These are phyloP conservation scores for Phaffomyces thermotolerans DNA, from an alignment of 805 yeast species.

Conservation along the genomic window DNA sequence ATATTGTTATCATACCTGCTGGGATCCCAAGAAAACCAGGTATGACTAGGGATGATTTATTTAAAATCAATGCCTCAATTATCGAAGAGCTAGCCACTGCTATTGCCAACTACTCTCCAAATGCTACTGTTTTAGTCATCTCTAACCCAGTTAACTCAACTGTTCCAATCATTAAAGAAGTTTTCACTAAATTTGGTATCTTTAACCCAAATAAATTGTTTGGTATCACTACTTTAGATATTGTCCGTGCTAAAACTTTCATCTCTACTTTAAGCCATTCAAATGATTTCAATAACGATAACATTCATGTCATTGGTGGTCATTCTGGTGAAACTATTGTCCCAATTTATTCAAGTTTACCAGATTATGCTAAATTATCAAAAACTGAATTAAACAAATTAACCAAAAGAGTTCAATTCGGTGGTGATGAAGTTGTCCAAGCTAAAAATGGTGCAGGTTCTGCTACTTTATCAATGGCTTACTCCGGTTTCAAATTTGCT, in stretches of 20 bases:
- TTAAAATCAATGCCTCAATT: conserved; percentile 77
- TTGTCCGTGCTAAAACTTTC: conserved; percentile 75
- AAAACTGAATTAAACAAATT: conserved; percentile 32
- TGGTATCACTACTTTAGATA: conserved; percentile 86
- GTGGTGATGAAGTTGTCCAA: conserved; percentile 94
- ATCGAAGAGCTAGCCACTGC: conserved; percentile 68
- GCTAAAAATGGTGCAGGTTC: conserved; percentile 95
- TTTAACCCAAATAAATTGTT: conserved; percentile 68
- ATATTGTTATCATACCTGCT: conserved; percentile 55
- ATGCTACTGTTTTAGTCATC: conserved; percentile 72
- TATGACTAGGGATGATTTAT: conserved; percentile 87
- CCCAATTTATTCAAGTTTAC: conserved; percentile 44
- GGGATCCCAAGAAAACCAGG: conserved; percentile 94
- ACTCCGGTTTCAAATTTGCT: conserved; percentile 81
- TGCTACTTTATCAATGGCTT: conserved; percentile 94
- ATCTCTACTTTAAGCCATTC: conserved; percentile 20
- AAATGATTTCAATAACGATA: conserved; percentile 34
- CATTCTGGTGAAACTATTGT: conserved; percentile 94
- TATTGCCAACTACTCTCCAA: conserved; percentile 63
- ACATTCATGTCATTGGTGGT: conserved; percentile 76
- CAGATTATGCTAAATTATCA: conserved; percentile 14
- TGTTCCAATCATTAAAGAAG: conserved; percentile 82
- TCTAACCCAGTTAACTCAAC: conserved; percentile 94
- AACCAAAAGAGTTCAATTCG: conserved; percentile 86
- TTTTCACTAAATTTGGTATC: conserved; percentile 57